phyloP scores from a whole-genome alignment of 306 rosid genomes.

The Prunus campanulata region DNA sequence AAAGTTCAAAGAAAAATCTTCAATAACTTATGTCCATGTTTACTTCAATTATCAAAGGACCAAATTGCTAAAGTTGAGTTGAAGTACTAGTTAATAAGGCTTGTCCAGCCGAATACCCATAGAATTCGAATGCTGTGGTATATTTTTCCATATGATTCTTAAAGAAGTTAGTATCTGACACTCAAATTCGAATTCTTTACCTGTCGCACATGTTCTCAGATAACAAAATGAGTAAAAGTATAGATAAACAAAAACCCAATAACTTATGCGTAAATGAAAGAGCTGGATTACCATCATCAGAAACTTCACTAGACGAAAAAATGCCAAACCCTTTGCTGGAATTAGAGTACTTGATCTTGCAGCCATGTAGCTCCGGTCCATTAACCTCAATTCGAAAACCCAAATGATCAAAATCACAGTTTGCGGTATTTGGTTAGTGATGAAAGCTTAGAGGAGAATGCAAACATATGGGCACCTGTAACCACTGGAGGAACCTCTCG shows the following conservation, averaged over 20 bases:
- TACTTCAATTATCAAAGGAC: background rate
- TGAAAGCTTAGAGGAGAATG: background rate
- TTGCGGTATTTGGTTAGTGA: background rate
- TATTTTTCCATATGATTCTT: constrained; percentile 1
- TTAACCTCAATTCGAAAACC: constrained; percentile 56
- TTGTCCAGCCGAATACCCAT: background rate
- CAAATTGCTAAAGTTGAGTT: background rate
- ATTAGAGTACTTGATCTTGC: constrained; percentile 68
- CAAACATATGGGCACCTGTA: constrained; percentile 45
- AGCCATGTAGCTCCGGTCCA: constrained; percentile 67
- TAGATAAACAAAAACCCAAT: background rate
- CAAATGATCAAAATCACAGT: constrained; percentile 21
- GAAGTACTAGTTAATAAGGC: background rate
- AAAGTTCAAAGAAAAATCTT: background rate
- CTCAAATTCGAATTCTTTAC: background rate
- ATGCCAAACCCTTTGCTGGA: constrained; percentile 84
- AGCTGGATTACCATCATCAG: constrained; percentile 70
- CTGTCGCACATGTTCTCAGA: background rate
- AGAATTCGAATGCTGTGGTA: background rate
- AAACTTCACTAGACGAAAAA: constrained; percentile 49
- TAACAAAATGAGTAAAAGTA: background rate
- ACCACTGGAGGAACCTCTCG: constrained; percentile 69
- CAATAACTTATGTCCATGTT: background rate
- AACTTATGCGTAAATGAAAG: background rate
- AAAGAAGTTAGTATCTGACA: background rate